Evolutionary conservation across 768 basidiomycete genomes (phyloP), one percentile per base, ranked within the genome.

Genomic region (Dentipellis fragilis): DNA sequence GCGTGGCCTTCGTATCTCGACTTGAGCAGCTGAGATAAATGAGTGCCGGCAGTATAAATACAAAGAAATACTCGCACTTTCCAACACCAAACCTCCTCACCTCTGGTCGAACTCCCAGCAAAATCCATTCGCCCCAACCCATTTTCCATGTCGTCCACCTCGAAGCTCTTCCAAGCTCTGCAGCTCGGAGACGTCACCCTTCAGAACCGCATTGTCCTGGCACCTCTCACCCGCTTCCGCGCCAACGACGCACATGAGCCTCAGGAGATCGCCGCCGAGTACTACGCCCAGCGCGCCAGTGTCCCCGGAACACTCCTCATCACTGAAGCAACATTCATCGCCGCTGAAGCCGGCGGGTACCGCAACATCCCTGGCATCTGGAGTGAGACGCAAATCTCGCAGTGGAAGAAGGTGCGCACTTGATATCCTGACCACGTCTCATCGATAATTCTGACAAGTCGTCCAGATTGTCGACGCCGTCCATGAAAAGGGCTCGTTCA

Each of bases 321-420:
- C 53, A 64, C 68, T 11, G 71, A 72, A 60, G 73, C 67, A 1
- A 71, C 69, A 29, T 65, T 64, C 57, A 63, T 68, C 56, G 57
- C 64, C 2, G 46, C 52, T 1, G 36, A 56, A 19, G 65, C 69
- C 5, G 69, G 67, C 11, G 66, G 65, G 2, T 63, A 60, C 56
- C 49, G 45, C 9, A 55, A 60, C 57, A 66, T 64, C 2, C 72
- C 72, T 6, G 72, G 72, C 14, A 66, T 71, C 40, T 56, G 49
- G 36, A 34, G 14, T 9, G 37, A 50, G 19, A n/a, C 23, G 45
- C 51, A 52, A 23, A 52, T 52, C 29, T 34, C 42, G 10, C 12
- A 17, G 11, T 57, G 56, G 55, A 56, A 57, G 34, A 45, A 52
- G 22, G 56, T 57, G 35, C n/a, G 36, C 3, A 21, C 3, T 12